Base-by-base conservation (phyloP, 441 rosid species). In the Adansonia grandidieri region DNA sequence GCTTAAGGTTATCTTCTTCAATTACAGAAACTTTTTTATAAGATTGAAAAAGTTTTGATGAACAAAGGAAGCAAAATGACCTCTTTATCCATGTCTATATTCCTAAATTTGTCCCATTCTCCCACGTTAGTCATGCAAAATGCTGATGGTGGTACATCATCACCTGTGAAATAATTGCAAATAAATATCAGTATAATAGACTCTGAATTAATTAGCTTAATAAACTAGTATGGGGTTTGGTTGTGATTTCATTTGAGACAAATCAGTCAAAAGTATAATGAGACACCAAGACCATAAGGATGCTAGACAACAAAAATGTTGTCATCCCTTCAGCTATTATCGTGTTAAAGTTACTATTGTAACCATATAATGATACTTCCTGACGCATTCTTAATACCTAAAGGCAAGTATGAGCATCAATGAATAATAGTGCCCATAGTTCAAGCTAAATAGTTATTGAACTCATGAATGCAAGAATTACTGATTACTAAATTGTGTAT, bases 31-130 rank as follows among this genome's bases (percentile, higher is more conserved):
- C 58, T 1, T 14, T 10, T 76, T 24, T 40, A 32, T 80, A 73
- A 74, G 10, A 53, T 14, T 17, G 13, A 56, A 76, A 76, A 63
- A 7, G 73, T 22, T 76, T 71, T 73, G 44, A 40, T 65, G 45
- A 79, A 65, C 13, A 63, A 77, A 62, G 78, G 68, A 73, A 76
- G 77, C 22, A 78, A 73, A 78, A 71, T 61, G 24, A 92, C 98
- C 97, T 95, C 95, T 84, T 91, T 91, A 86, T 95, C 97, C 97
- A 95, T 95, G 87, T 95, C 97, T 83, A 95, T 91, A 82, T 76
- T 91, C 89, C 95, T 89, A 80, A 93, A 86, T 58, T 83, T 92
- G 85, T 93, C 99, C 99, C 98, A 95, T 80, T 92, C 99, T 75
- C 80, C 91, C 81, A 83, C 79, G 79, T 85, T 89, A 69, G 93